Percentiles rank a stretch among this genome's conserved stretches.
Conservation (phyloP, 805 yeast genomes). For the Kazachstania kunashirensis region DNA sequence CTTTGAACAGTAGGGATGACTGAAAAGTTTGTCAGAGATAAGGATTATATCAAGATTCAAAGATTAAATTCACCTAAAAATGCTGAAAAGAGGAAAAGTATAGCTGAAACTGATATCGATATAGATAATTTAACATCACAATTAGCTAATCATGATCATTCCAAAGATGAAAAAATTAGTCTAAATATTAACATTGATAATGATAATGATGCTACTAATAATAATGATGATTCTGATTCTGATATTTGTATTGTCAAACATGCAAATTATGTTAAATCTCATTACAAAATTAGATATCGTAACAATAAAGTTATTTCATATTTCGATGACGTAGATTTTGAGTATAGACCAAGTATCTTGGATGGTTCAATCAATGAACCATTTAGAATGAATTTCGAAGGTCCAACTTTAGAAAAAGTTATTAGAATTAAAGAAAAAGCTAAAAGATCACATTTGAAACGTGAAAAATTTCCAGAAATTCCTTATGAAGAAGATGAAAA, state of each 20-base stretch:
- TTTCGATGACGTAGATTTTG: constrained; percentile 46
- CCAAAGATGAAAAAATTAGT: neutral
- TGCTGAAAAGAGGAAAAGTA: constrained; percentile 11
- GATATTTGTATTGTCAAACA: neutral
- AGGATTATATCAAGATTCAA: constrained; percentile 13
- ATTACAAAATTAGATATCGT: constrained; percentile 2
- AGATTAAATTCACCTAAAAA: constrained; percentile 11
- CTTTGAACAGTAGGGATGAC: no score
- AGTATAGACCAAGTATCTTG: constrained; percentile 38
- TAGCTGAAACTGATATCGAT: constrained; percentile 4
- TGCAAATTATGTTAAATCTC: neutral
- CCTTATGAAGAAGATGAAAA: neutral
- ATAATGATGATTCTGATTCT: neutral
- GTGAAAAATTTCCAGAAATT: neutral
- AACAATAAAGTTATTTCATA: constrained; percentile 35
- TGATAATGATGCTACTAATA: neutral
- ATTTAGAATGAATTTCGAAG: constrained; percentile 20
- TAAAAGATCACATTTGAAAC: constrained; percentile 3
- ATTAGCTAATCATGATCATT: neutral
- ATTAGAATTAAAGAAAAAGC: constrained; percentile 10
- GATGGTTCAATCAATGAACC: constrained; percentile 35
- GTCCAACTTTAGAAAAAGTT: constrained; percentile 24
- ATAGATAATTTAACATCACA: neutral
- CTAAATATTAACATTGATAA: neutral
- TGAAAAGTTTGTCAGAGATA: constrained; percentile 10